Evolutionary conservation across 106 monocot species (phyloP).

Genomic region (Posidonia australis): DNA sequence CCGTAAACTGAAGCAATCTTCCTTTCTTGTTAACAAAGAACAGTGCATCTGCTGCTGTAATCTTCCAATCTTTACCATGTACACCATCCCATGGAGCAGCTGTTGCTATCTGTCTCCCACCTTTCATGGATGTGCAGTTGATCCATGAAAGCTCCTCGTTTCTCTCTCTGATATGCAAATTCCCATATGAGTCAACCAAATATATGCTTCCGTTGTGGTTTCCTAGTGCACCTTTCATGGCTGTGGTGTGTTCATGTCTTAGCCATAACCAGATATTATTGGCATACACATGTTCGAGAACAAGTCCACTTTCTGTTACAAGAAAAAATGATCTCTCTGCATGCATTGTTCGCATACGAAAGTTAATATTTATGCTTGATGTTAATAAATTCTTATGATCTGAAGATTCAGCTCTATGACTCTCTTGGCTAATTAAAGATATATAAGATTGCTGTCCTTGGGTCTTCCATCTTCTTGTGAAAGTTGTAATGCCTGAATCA

Average conservation of each 20-base stretch:
- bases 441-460: slow-evolving; percentile 39
- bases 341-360: slow-evolving; percentile 67
- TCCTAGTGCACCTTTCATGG: slow-evolving; percentile 55
- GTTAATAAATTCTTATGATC: slow-evolving; percentile 30
- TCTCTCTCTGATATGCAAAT: slow-evolving; percentile 63
- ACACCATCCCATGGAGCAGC: slow-evolving; percentile 78
- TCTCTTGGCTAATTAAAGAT: slow-evolving; percentile 15
- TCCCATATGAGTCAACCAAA: slow-evolving; percentile 59
- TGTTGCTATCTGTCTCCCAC: slow-evolving; percentile 56
- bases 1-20: slow-evolving; percentile 67
- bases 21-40: slow-evolving; percentile 78
- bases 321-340: slow-evolving; percentile 65
- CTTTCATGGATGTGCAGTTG: slow-evolving; percentile 71
- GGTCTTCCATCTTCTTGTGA: slow-evolving; percentile 30
- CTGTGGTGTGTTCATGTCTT: slow-evolving; percentile 51
- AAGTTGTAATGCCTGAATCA: slow-evolving; percentile 14
- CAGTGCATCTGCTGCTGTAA: slow-evolving; percentile 54
- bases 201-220: slow-evolving; percentile 80
- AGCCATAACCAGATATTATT: slow-evolving; percentile 67
- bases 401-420: slow-evolving; percentile 14
- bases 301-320: slow-evolving; percentile 48
- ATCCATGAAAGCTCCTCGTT: slow-evolving; percentile 66
- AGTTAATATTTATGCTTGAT: slow-evolving; percentile 31
- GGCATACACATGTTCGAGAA: slow-evolving; percentile 51
- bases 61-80: slow-evolving; percentile 30